Conservation (phyloP, 163 green algal species). For the Scenedesmus sp. region DNA sequence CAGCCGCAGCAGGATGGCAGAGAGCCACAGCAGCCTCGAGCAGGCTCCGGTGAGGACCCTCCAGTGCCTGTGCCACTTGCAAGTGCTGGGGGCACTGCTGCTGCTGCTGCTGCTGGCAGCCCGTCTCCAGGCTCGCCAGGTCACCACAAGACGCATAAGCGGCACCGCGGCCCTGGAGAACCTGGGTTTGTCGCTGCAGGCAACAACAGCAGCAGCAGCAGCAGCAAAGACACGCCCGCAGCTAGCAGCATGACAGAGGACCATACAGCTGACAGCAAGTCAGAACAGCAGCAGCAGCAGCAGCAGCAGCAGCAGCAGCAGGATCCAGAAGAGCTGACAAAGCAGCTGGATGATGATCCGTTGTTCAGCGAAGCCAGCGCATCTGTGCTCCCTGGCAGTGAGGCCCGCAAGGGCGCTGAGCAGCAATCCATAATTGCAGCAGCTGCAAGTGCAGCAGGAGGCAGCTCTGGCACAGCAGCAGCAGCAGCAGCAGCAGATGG, state of each 20-base stretch:
- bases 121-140: background rate
- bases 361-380: background rate
- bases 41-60: background rate
- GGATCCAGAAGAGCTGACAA: background rate
- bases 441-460: background rate
- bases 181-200: background rate
- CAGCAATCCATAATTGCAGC: background rate
- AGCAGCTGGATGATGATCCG: background rate
- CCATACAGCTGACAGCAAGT: background rate
- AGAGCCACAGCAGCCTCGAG: background rate
- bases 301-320: constrained; percentile 17
- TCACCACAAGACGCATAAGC: background rate
- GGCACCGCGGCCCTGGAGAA: background rate
- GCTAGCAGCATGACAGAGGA: background rate
- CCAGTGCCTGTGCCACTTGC: background rate
- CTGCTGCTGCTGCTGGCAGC: background rate
- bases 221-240: background rate
- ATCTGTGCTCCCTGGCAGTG: background rate
- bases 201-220: constrained; percentile 15
- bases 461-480: background rate
- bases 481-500: constrained; percentile 5
- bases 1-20: background rate
- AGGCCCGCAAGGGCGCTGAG: background rate
- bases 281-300: constrained; percentile 26
- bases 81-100: background rate